Evolutionary conservation across 306 rosid genomes (phyloP).

Genomic region (Quercus cerris): DNA sequence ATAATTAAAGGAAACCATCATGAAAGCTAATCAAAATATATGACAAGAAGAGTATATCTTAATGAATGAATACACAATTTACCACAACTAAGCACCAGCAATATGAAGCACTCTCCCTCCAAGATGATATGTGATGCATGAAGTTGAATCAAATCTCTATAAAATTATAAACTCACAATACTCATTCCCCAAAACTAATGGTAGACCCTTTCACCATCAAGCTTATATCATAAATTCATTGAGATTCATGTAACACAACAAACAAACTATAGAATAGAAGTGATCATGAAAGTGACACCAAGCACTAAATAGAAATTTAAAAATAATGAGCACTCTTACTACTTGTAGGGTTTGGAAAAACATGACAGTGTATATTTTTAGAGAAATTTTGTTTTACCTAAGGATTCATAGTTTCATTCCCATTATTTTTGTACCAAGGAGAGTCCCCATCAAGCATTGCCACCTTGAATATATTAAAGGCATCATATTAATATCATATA

Average conservation of each 20-base stretch:
- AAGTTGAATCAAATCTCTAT: neutral
- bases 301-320: neutral
- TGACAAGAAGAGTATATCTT: neutral
- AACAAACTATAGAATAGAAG: neutral
- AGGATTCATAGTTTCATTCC: too few species aligned
- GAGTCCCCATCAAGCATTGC: too few species aligned
- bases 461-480: too few species aligned
- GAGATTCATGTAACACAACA: too few species aligned
- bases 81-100: neutral
- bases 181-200: neutral
- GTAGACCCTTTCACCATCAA: neutral
- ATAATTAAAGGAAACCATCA: too few species aligned
- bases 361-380: too few species aligned
- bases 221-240: neutral
- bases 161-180: neutral
- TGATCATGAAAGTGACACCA: neutral
- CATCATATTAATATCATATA: too few species aligned
- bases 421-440: too few species aligned
- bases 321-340: neutral
- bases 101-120: neutral
- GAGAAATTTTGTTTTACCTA: too few species aligned
- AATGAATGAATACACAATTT: constrained; percentile 4
- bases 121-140: neutral
- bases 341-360: too few species aligned
- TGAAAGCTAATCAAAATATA: too few species aligned